Evolutionary conservation across 83 land plant species (phyloP).

Genomic region (Picea mariana): DNA sequence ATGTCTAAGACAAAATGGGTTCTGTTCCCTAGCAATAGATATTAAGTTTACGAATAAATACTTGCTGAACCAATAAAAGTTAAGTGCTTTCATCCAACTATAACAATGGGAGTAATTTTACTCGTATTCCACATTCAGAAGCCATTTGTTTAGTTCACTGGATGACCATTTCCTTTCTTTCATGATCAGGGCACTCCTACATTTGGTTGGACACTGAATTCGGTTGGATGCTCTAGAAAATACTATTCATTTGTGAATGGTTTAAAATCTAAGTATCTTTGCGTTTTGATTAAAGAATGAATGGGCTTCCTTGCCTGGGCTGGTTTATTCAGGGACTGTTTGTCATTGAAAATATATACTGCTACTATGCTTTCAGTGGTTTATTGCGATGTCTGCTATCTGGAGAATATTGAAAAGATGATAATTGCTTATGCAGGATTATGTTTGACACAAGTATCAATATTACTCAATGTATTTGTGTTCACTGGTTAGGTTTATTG

Average conservation of each 20-base stretch:
- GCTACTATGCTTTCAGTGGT: background rate
- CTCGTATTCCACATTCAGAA: background rate
- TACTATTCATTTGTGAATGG: background rate
- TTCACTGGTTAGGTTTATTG: background rate
- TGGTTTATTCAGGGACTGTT: conserved; percentile 7
- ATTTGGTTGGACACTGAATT: conserved; percentile 7
- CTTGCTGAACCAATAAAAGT: background rate
- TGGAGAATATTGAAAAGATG: background rate
- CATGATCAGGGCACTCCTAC: background rate
- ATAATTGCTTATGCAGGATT: background rate
- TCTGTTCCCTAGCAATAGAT: background rate
- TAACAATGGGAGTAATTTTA: background rate
- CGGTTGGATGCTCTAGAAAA: background rate
- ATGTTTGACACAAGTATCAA: background rate
- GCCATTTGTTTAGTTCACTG: background rate
- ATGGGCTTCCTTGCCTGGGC: background rate
- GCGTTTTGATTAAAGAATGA: too few relatives aligned
- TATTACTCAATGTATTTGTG: background rate
- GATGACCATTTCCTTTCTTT: background rate
- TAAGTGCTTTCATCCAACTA: background rate
- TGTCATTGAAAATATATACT: background rate
- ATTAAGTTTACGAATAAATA: background rate
- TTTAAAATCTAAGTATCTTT: background rate
- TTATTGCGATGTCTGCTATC: background rate
- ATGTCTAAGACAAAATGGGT: background rate